Percentiles rank a stretch among this genome's conserved stretches.
phyloP scores from a whole-genome alignment of 257 asterid species.

The Solanum pimpinellifolium region DNA sequence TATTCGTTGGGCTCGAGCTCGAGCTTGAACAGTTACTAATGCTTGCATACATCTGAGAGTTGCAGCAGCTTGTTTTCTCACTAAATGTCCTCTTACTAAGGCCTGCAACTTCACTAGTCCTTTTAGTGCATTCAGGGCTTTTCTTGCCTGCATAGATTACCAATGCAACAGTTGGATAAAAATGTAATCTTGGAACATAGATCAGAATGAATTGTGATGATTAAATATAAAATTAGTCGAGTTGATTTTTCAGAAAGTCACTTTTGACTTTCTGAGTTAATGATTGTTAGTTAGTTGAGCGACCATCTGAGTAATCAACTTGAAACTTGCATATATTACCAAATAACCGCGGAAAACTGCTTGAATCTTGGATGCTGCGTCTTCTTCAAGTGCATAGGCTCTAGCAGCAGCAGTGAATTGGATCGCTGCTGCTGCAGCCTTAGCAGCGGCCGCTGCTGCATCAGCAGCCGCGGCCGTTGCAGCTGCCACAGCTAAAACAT shows the following conservation, averaged over 20 bases:
- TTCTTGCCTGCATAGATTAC: slow-evolving; percentile 51
- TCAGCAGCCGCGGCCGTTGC: slow-evolving; percentile 73
- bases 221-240: not conserved
- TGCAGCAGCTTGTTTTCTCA: slow-evolving; percentile 77
- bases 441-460: slow-evolving; percentile 60
- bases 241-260: not conserved
- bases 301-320: not conserved
- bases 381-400: slow-evolving; percentile 25
- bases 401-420: slow-evolving; percentile 37
- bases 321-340: slow-evolving; percentile 21
- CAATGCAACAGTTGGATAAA: not conserved
- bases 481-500: slow-evolving; percentile 49
- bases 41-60: slow-evolving; percentile 95
- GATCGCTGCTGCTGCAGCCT: slow-evolving; percentile 66
- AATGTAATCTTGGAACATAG: not conserved
- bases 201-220: not conserved
- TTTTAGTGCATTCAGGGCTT: slow-evolving; percentile 87
- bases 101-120: slow-evolving; percentile 95
- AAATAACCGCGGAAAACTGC: slow-evolving; percentile 61
- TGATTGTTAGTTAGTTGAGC: rapidly evolving
- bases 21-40: slow-evolving; percentile 57
- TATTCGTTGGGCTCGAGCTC: slow-evolving; percentile 74
- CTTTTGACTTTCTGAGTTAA: not conserved
- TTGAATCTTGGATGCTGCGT: slow-evolving; percentile 70
- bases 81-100: slow-evolving; percentile 83